Percentiles rank a stretch among this genome's conserved stretches.
Conservation (phyloP, 768 basidiomycete species). For the Melanogaster broomeanus region DNA sequence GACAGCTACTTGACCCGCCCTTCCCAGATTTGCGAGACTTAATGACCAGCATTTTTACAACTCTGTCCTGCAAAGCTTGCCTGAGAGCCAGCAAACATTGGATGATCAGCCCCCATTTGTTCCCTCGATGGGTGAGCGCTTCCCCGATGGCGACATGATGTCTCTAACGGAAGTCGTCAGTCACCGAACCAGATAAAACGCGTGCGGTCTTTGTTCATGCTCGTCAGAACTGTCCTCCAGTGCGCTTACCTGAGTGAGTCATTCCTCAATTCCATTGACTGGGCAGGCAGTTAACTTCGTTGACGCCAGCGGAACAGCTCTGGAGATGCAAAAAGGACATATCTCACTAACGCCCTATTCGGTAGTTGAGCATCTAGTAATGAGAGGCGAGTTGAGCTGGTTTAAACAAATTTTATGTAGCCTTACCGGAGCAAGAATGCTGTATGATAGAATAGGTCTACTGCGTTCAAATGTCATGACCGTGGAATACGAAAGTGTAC, state of each 20-base stretch:
- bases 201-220: constrained; percentile 84
- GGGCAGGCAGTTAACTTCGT: neutral
- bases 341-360: constrained; percentile 80
- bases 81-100: constrained; percentile 71
- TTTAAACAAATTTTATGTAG: constrained; percentile 43
- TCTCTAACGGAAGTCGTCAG: constrained; percentile 41
- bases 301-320: constrained; percentile 56
- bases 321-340: constrained; percentile 79
- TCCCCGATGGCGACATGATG: neutral
- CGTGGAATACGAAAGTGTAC: neutral
- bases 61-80: constrained; percentile 84
- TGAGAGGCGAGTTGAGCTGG: constrained; percentile 75
- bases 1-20: neutral
- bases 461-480: neutral
- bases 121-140: constrained; percentile 69
- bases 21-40: constrained; percentile 67
- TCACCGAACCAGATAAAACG: constrained; percentile 73
- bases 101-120: constrained; percentile 74
- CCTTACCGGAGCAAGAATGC: constrained; percentile 8
- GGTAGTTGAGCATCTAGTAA: constrained; percentile 72
- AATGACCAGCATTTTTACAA: constrained; percentile 76
- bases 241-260: constrained; percentile 69
- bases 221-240: constrained; percentile 63
- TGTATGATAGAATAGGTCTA: constrained; percentile 14
- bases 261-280: neutral